Conservation (phyloP, 352 stramenopile species). For the Pythium myriotylum region DNA sequence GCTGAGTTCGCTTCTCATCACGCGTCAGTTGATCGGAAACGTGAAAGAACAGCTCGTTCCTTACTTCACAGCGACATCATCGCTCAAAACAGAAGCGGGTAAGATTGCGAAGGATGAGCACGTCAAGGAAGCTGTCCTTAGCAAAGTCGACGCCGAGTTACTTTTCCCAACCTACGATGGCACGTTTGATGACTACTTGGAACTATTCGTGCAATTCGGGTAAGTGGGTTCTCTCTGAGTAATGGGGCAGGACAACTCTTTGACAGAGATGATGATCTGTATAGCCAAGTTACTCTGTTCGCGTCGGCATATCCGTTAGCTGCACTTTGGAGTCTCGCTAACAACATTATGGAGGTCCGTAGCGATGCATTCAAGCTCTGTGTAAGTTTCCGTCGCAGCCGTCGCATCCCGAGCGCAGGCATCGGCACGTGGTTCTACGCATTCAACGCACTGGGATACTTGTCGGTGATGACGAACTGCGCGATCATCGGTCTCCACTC, state of each 20-base stretch:
- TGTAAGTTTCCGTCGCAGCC: conserved; percentile 76
- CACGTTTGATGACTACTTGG: conserved; percentile 94
- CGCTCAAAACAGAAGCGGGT: conserved; percentile 80
- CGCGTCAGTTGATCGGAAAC: conserved; percentile 79
- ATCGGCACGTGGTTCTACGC: conserved; percentile 94
- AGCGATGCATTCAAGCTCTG: conserved; percentile 96
- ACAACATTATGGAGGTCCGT: conserved; percentile 95
- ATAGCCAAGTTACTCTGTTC: conserved; percentile 93
- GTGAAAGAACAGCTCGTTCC: conserved; percentile 79
- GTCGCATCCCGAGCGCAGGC: conserved; percentile 63
- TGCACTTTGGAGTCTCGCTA: conserved; percentile 91
- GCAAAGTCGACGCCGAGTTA: conserved; percentile 78
- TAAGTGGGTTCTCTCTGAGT: conserved; percentile 39
- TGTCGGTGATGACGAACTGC: conserved; percentile 94
- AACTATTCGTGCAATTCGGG: conserved; percentile 93
- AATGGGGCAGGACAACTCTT: too few species aligned
- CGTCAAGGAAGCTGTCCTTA: conserved; percentile 48
- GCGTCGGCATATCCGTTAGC: conserved; percentile 93
- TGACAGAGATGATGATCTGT: conserved; percentile 2
- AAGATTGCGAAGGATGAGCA: conserved; percentile 72
- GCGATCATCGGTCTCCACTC: conserved; percentile 93
- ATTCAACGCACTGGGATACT: conserved; percentile 90
- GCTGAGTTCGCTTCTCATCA: conserved; percentile 83
- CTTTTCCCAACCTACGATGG: conserved; percentile 83
- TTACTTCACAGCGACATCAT: conserved; percentile 77